Conservation (phyloP, 192 early-diverging fungal species). For the Cladochytrium replicatum region DNA sequence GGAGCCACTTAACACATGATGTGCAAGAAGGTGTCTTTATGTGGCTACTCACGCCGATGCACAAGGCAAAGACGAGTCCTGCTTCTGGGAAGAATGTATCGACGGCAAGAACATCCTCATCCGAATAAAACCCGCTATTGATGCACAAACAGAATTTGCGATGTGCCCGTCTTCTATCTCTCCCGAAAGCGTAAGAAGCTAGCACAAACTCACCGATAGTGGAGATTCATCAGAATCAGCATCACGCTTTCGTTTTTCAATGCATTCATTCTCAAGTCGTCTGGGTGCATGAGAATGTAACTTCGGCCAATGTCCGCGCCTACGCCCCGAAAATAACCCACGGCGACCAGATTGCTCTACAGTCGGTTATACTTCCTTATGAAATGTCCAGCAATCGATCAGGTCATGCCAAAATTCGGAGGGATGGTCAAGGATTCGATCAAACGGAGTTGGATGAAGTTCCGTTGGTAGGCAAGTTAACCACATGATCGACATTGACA, state of each 20-base stretch:
- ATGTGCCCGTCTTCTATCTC: conserved; percentile 21
- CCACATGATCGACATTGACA: too few relatives aligned
- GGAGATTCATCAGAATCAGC: not conserved
- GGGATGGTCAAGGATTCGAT: conserved; percentile 25
- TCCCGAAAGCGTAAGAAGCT: conserved; percentile 9
- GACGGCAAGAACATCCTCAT: conserved; percentile 10
- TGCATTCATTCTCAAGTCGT: conserved; percentile 16
- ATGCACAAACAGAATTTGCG: too few relatives aligned
- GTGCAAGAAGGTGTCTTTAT: conserved; percentile 16
- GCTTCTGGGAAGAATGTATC: conserved; percentile 39
- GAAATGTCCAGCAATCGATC: conserved; percentile 46
- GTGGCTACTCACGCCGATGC: conserved; percentile 1
- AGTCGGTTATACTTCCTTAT: conserved; percentile 39
- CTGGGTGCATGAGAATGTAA: conserved; percentile 29
- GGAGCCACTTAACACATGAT: conserved; percentile 15
- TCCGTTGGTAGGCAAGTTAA: too few relatives aligned
- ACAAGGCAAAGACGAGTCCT: too few relatives aligned
- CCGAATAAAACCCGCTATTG: conserved; percentile 10
- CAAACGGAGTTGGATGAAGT: too few relatives aligned
- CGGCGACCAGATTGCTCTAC: conserved; percentile 25
- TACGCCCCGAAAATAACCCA: conserved; percentile 28
- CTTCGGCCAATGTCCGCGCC: conserved; percentile 8
- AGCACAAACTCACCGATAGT: not conserved
- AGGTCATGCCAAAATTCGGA: conserved; percentile 47
- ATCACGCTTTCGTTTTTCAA: conserved; percentile 11